Evolutionary conservation across 495 filamentous ascomycete genomes (phyloP), one percentile per base, ranked within the genome.

Genomic region (Haplographium delicatum): DNA sequence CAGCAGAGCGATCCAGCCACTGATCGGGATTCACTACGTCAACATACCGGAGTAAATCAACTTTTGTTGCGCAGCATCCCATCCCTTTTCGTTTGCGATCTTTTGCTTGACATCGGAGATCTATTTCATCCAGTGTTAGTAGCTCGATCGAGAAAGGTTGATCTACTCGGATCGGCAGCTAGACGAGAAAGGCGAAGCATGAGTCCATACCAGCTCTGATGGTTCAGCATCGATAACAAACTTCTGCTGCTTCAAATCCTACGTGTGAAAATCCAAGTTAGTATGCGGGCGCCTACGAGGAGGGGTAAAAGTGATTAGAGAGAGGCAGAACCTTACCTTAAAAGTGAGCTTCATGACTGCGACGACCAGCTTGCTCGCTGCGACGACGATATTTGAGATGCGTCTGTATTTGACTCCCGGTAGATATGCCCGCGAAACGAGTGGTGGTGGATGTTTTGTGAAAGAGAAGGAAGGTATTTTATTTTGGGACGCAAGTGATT

Each of bases 231-330:
- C 91, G 71, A 98, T 83, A 51, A 81, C 77, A 68, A 98, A 98
- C 77, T 96, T 96, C 63, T 96, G 88, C 66, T 97, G 91, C 75
- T 96, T 96, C 62, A 98, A 76, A 71, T 98, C 93, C 90, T 94
- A 33, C 9, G 20, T 31, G 47, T 13, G 39, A 5, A 27, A 43
- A 51, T 22, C 44, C 44, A 54, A 56, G 47, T 69, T 63, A 71
- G 67, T 60, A 59, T 34, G 26, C 46, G 34, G 26, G 46, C 48
- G 28, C 38, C 16, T 22, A 53, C 46, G 49, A 52, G 13, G 25
- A 48, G 18, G 42, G 16, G 42, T 27, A 46, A 30, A n/a, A 40
- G 19, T 13, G 9, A 18, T 16, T 18, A 20, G 16, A 30, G 33
- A 26, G 13, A 7, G 39, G 33, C 56, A 58, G 57, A 47, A 56